These are phyloP conservation scores for Colletotrichum zoysiae DNA, from an alignment of 2,329 filamentous ascomycete species.

Conservation along the genomic window DNA sequence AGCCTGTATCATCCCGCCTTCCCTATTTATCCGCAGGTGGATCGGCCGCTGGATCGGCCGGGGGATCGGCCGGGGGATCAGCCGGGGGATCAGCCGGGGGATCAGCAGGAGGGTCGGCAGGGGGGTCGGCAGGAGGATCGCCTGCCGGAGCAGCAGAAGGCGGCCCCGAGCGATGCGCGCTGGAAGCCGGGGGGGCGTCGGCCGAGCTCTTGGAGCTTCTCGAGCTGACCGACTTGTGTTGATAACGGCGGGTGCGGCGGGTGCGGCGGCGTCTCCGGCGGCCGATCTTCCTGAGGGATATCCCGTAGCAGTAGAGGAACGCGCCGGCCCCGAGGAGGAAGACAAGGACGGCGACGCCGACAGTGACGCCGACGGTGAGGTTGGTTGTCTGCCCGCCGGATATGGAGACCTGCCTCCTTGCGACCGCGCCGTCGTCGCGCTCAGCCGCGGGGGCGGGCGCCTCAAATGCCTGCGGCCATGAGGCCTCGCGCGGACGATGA, in stretches of 20 bases:
- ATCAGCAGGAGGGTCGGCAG: constrained; percentile 21
- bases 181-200: constrained; percentile 25
- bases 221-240: constrained; percentile 49
- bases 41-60: constrained; percentile 10
- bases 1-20: not conserved
- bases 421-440: not conserved
- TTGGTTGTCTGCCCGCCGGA: constrained; percentile 50
- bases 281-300: constrained; percentile 52
- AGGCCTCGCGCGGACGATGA: not conserved
- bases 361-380: constrained; percentile 57
- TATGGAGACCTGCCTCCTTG: constrained; percentile 33
- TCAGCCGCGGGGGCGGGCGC: not conserved
- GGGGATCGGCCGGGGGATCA: constrained; percentile 20
- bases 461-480: not conserved
- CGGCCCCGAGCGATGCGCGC: constrained; percentile 18
- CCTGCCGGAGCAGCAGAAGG: constrained; percentile 19
- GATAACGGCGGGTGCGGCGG: constrained; percentile 39
- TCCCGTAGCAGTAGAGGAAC: constrained; percentile 57
- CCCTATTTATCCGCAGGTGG: constrained; percentile 31
- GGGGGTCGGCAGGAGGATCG: constrained; percentile 23
- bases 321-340: constrained; percentile 54
- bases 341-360: constrained; percentile 56
- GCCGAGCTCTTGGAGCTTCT: constrained; percentile 51
- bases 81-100: constrained; percentile 22
- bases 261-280: constrained; percentile 48